phyloP scores from a whole-genome alignment of 2,329 filamentous ascomycete genomes.

The Davidsoniella eucalypti region DNA sequence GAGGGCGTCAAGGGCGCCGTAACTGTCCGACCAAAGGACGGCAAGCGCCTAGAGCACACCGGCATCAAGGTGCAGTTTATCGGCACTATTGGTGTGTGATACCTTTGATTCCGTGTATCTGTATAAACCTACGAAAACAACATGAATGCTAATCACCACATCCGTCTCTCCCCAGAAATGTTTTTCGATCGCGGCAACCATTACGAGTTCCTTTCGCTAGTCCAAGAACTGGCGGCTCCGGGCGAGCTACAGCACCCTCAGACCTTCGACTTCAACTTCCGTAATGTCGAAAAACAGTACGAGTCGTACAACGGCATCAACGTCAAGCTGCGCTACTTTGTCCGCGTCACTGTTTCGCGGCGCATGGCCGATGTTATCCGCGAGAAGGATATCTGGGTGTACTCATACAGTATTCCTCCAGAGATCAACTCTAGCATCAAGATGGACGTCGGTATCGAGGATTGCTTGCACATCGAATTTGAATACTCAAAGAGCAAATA shows the following conservation, averaged over 20 bases:
- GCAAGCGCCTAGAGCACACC: slow-evolving; percentile 92
- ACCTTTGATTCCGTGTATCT: slow-evolving; percentile 4
- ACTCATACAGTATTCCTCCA: slow-evolving; percentile 92
- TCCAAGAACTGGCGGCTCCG: slow-evolving; percentile 89
- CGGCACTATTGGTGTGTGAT: slow-evolving; percentile 68
- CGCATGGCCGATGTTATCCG: slow-evolving; percentile 96
- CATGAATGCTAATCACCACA: slow-evolving; percentile 1
- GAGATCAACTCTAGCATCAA: slow-evolving; percentile 98
- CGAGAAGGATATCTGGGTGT: slow-evolving; percentile 99
- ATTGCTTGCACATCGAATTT: slow-evolving; percentile 97
- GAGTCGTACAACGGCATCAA: slow-evolving; percentile 99
- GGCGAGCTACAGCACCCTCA: slow-evolving; percentile 97
- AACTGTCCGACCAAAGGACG: slow-evolving; percentile 91
- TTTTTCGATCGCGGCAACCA: slow-evolving; percentile 99
- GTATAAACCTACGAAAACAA: slow-evolving; percentile 4
- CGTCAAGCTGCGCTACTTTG: slow-evolving; percentile 95
- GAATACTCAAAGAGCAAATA: slow-evolving; percentile 99
- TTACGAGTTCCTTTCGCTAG: slow-evolving; percentile 95
- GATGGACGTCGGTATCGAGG: slow-evolving; percentile 99
- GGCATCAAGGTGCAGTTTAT: slow-evolving; percentile 99
- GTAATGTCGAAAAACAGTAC: slow-evolving; percentile 99
- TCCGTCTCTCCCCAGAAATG: slow-evolving; percentile 52
- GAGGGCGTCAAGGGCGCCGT: slow-evolving; percentile 96
- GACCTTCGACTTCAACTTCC: slow-evolving; percentile 99
- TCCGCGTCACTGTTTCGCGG: slow-evolving; percentile 87